Evolutionary conservation across 2,329 filamentous ascomycete species (phyloP).

Genomic region (Pseudofabraea citricarpa): DNA sequence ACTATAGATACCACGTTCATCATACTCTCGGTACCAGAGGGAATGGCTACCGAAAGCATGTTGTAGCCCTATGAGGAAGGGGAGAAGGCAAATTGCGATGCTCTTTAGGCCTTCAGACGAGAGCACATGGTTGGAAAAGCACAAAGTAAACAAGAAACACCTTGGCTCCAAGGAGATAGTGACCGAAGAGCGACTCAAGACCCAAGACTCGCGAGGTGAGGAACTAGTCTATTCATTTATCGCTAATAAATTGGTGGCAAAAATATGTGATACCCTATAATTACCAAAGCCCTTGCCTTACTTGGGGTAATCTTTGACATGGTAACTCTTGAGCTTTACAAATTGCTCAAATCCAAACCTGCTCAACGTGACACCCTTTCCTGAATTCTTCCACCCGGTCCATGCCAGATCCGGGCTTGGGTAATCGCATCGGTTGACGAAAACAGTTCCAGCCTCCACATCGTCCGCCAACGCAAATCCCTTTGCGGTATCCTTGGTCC

Average conservation of each 20-base stretch:
- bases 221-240: neutral
- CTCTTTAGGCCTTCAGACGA: too few relatives aligned
- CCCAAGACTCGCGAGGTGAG: too few relatives aligned
- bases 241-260: neutral
- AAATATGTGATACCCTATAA: neutral
- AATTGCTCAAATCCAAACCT: constrained; percentile 93
- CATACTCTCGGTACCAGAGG: too few relatives aligned
- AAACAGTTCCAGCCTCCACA: constrained; percentile 90
- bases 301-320: constrained; percentile 77
- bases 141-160: too few relatives aligned
- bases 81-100: too few relatives aligned
- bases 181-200: too few relatives aligned
- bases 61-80: too few relatives aligned
- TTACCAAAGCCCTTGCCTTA: constrained; percentile 8
- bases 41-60: too few relatives aligned
- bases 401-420: constrained; percentile 93
- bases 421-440: constrained; percentile 91
- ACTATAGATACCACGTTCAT: too few relatives aligned
- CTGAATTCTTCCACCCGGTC: constrained; percentile 97
- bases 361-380: constrained; percentile 85
- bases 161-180: too few relatives aligned
- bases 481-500: constrained; percentile 79
- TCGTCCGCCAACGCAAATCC: constrained; percentile 73
- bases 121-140: too few relatives aligned
- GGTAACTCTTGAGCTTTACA: constrained; percentile 92